Percentiles rank a stretch among this genome's conserved stretches.
These are phyloP conservation scores for Ophiocordyceps unilateralis DNA, from an alignment of 2,329 filamentous ascomycete species.

Conservation along the genomic window DNA sequence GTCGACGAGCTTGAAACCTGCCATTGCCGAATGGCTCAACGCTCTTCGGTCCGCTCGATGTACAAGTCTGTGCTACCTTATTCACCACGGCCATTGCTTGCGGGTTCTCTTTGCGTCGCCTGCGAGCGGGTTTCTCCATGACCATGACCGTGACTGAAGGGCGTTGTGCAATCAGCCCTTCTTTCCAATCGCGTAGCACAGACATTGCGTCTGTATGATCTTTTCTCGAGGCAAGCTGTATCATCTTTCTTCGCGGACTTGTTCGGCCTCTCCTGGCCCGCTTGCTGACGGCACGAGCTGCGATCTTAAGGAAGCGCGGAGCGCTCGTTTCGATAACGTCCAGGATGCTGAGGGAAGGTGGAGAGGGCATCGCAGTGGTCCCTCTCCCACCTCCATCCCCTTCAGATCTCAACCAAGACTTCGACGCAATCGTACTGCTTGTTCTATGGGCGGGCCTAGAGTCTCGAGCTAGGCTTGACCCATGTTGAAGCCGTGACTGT, in stretches of 20 bases:
- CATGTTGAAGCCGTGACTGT: neutral
- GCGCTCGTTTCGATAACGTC: slow-evolving; percentile 36
- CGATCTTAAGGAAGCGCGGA: slow-evolving; percentile 42
- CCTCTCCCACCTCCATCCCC: neutral
- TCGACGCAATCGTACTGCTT: neutral
- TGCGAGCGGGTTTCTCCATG: slow-evolving; percentile 4
- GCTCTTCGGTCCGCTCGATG: neutral
- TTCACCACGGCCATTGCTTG: neutral
- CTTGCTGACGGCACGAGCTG: slow-evolving; percentile 36
- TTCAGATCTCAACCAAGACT: neutral
- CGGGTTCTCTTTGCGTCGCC: neutral
- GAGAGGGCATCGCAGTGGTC: slow-evolving; percentile 3
- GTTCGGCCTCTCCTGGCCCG: slow-evolving; percentile 32
- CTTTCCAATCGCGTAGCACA: slow-evolving; percentile 36
- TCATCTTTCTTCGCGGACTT: slow-evolving; percentile 36
- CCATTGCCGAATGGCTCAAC: neutral
- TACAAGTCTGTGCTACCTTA: neutral
- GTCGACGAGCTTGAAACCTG: slow-evolving; percentile 11
- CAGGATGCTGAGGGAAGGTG: slow-evolving; percentile 41
- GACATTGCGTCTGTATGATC: slow-evolving; percentile 41
- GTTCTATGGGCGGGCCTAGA: neutral
- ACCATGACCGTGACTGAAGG: slow-evolving; percentile 12
- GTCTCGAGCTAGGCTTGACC: neutral
- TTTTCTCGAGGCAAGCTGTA: slow-evolving; percentile 40
- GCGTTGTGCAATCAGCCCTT: slow-evolving; percentile 30